Base-by-base conservation (phyloP, 139 green algal genomes). In the Chlorella sp. region DNA sequence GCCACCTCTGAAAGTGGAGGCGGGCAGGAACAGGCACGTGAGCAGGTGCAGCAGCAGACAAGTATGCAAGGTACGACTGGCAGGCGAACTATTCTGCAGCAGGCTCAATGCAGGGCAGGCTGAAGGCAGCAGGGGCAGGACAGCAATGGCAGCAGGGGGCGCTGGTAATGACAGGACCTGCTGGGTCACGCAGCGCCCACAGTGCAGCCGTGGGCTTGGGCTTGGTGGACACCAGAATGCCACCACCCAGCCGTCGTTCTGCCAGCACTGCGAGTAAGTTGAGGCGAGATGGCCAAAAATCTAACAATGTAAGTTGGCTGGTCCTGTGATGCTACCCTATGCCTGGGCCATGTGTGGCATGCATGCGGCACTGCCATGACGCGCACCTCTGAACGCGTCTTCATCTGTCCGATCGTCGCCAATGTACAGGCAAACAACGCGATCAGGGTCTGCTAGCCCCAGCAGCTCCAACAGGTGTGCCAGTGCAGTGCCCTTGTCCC, bases 351-450 rank as follows among this genome's bases (percentile, higher is more conserved):
- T n/a, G n/a, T n/a, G n/a, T n/a, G n/a, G n/a, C n/a, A n/a, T n/a
- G n/a, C n/a, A n/a, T n/a, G n/a, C n/a, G n/a, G n/a, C n/a, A n/a
- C n/a, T n/a, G n/a, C n/a, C n/a, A n/a, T n/a, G n/a, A n/a, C n/a
- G n/a, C 44, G 44, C 44, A 51, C 44, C 44, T 23, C 51, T 20
- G 90, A 99, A 99, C 9, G 97, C 97, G 83, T 99, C 97, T 88
- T 99, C 97, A 87, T 99, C 97, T 23, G 97, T 99, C 44, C 93
- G 91, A 90, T 99, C 97, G 86, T 99, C 97, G 2, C 97, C 97
- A 20, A 99, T 93, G 92, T 99, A 99, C 23, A 99, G 91, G 34
- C 94, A 89, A 57, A 97, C 85, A 32, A 97, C 94, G 65, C 95
- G 89, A 1, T 83, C 41, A 30, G 85, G 34, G 80, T 91, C 88